Percentiles rank a stretch among this genome's conserved stretches.
Conservation (phyloP, 768 basidiomycete genomes). For the Phaeotremella skinneri region DNA sequence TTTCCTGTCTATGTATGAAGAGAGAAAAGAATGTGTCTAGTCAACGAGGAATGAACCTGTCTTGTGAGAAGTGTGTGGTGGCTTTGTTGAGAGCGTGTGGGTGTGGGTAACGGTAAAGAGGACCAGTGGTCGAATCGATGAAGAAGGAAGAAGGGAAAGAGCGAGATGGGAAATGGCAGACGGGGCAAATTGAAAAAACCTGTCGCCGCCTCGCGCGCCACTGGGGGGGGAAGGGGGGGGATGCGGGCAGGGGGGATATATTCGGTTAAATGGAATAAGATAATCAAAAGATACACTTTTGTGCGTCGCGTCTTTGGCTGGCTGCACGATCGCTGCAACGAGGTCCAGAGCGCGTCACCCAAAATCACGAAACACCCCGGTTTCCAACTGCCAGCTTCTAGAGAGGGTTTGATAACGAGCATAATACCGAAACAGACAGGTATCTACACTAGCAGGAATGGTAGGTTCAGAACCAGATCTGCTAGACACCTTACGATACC, state of each 20-base stretch:
- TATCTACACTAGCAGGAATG: not conserved
- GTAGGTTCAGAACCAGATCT: not conserved
- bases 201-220: not conserved
- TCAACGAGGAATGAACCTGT: conserved; percentile 2
- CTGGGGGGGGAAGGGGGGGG: not conserved
- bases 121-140: conserved; percentile 1
- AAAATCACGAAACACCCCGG: too few relatives aligned
- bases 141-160: conserved; percentile 15
- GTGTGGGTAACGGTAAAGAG: not conserved
- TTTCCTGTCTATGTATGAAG: conserved; percentile 17
- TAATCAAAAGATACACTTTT: not conserved
- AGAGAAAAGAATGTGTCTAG: conserved; percentile 22
- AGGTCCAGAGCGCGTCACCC: conserved; percentile 1
- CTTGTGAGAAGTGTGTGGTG: not conserved
- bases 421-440: too few relatives aligned
- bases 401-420: too few relatives aligned
- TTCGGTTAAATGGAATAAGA: not conserved
- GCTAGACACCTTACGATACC: not conserved
- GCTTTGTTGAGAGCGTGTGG: conserved; percentile 7
- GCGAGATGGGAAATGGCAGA: conserved; percentile 17
- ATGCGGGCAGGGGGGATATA: not conserved
- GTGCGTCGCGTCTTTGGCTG: not conserved
- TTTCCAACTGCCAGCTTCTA: too few relatives aligned
- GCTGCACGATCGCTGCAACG: too few relatives aligned
- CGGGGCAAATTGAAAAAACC: conserved; percentile 11